Conservation (phyloP, 208 protist species). For the Entamoeba dispar region DNA sequence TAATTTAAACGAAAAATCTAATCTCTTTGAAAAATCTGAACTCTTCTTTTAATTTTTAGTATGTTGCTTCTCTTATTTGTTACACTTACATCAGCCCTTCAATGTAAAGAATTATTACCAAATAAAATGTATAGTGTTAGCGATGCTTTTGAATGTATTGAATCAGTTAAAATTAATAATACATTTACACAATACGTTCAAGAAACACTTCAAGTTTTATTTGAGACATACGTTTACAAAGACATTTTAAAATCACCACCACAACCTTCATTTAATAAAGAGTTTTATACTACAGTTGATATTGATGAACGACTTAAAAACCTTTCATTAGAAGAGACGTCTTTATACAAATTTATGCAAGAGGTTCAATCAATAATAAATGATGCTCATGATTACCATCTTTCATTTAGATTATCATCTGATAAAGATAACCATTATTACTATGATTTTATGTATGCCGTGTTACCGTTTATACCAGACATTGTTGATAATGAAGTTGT, state of each 20-base stretch:
- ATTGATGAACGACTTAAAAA: background rate
- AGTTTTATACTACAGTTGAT: background rate
- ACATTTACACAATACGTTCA: background rate
- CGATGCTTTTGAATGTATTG: background rate
- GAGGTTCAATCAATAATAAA: background rate
- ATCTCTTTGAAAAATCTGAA: no score
- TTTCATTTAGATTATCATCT: background rate
- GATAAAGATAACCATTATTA: background rate
- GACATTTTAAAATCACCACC: background rate
- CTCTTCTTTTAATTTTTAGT: no score
- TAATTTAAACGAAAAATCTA: no score
- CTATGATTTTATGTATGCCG: background rate
- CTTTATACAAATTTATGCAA: background rate
- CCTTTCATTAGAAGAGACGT: background rate
- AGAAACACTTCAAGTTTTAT: background rate
- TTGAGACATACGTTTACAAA: background rate
- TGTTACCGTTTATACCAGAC: background rate
- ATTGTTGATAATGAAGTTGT: background rate
- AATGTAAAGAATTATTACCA: background rate
- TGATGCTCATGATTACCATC: background rate
- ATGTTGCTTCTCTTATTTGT: background rate
- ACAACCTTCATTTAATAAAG: background rate
- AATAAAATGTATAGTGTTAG: background rate
- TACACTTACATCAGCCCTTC: background rate
- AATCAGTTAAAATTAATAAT: background rate